Evolutionary conservation across 441 rosid species (phyloP).

Genomic region (Francoa sonchifolia): DNA sequence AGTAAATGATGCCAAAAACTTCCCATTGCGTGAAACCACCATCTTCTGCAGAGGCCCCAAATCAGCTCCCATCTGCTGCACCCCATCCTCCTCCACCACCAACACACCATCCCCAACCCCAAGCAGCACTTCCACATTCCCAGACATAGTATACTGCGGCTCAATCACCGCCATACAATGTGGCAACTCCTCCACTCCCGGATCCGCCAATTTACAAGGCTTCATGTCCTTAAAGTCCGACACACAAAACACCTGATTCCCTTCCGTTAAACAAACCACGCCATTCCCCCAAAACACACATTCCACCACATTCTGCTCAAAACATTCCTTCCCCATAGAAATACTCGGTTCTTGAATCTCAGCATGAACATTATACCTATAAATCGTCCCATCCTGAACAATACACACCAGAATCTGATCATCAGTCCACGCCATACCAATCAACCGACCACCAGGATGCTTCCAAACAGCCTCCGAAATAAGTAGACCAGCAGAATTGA

Average conservation of each 20-base stretch:
- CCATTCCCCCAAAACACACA: slow-evolving; percentile 92
- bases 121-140: slow-evolving; percentile 68
- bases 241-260: slow-evolving; percentile 48
- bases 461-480: slow-evolving; percentile 86
- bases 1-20: slow-evolving; percentile 68
- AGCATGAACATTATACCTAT: slow-evolving; percentile 62
- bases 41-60: slow-evolving; percentile 67
- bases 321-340: slow-evolving; percentile 75
- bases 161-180: slow-evolving; percentile 73
- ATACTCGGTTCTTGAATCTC: slow-evolving; percentile 62
- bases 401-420: slow-evolving; percentile 70
- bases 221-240: slow-evolving; percentile 63
- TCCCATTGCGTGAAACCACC: slow-evolving; percentile 74
- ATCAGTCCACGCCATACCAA: slow-evolving; percentile 95
- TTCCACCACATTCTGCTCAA: slow-evolving; percentile 86
- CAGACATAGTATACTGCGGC: slow-evolving; percentile 81
- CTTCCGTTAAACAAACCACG: slow-evolving; percentile 79
- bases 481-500: slow-evolving; percentile 73
- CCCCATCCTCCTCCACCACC: slow-evolving; percentile 80
- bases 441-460: slow-evolving; percentile 78
- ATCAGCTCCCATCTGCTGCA: slow-evolving; percentile 42
- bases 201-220: slow-evolving; percentile 53
- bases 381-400: slow-evolving; percentile 93
- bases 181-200: slow-evolving; percentile 44
- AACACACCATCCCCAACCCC: slow-evolving; percentile 49